Conservation (phyloP, 108 stramenopile species). For the Cyclotella cryptica region DNA sequence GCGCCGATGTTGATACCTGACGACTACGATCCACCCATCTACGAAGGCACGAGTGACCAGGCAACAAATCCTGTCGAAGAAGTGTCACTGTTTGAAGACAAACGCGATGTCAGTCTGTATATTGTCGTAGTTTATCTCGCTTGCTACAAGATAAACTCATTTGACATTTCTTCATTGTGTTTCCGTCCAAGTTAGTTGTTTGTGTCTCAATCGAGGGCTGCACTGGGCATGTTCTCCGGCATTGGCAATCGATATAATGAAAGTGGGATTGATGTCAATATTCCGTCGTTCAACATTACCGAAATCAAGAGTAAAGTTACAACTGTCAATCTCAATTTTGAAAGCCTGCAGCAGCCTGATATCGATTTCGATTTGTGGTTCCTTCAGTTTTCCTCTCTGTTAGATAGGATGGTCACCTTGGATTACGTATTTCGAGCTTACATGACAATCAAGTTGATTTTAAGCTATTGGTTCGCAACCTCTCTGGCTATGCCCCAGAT, state of each 20-base stretch:
- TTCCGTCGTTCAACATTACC: constrained; percentile 49
- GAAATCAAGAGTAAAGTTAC: constrained; percentile 51
- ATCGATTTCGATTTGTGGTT: constrained; percentile 55
- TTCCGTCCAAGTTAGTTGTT: constrained; percentile 28
- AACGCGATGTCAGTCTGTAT: constrained; percentile 34
- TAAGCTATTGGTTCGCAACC: constrained; percentile 56
- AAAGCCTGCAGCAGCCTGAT: constrained; percentile 43
- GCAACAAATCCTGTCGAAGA: constrained; percentile 40
- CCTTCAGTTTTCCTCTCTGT: constrained; percentile 27
- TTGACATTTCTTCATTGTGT: background rate
- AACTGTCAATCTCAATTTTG: constrained; percentile 44
- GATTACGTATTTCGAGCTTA: constrained; percentile 50
- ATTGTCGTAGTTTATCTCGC: background rate
- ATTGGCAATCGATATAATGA: constrained; percentile 38
- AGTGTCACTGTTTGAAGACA: constrained; percentile 27
- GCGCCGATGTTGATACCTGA: constrained; percentile 21
- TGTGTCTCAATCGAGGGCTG: constrained; percentile 34
- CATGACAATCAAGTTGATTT: constrained; percentile 35
- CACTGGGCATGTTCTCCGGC: constrained; percentile 51
- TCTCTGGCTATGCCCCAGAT: constrained; percentile 47
- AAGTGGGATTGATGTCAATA: constrained; percentile 22
- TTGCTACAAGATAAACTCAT: background rate
- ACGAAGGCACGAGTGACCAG: constrained; percentile 22
- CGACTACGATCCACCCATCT: constrained; percentile 53
- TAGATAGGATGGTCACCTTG: constrained; percentile 42